Percentiles rank a stretch among this genome's conserved stretches.
phyloP scores from a whole-genome alignment of 306 rosid species.

The Gleditsia sinensis region DNA sequence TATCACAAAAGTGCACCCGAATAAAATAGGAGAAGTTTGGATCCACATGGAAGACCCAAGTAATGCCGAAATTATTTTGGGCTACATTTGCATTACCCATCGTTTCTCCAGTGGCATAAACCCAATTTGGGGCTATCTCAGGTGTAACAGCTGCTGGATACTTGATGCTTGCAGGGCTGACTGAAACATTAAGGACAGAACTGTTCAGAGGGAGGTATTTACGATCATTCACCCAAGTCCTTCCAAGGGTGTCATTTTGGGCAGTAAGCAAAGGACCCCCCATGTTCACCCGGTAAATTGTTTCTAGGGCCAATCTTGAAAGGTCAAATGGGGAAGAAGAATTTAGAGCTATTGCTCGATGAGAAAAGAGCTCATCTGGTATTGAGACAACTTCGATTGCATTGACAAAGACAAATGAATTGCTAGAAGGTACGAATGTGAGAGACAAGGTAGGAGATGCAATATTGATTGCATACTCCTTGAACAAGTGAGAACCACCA shows the following conservation, averaged over 20 bases:
- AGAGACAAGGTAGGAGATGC: constrained; percentile 61
- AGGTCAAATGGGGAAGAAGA: no score
- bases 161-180: constrained; percentile 60
- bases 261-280: constrained; percentile 80
- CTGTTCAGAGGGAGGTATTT: constrained; percentile 79
- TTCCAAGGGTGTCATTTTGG: constrained; percentile 78
- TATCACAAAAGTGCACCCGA: constrained; percentile 83
- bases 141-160: constrained; percentile 57
- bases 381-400: constrained; percentile 88
- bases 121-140: constrained; percentile 80
- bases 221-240: constrained; percentile 85
- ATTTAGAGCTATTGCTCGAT: constrained; percentile 69
- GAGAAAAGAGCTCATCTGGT: constrained; percentile 67
- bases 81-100: constrained; percentile 74
- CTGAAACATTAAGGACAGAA: constrained; percentile 61
- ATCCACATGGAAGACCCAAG: constrained; percentile 78
- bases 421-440: constrained; percentile 66
- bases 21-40: constrained; percentile 63
- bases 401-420: constrained; percentile 73
- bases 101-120: constrained; percentile 80
- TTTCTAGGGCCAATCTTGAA: constrained; percentile 66
- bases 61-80: constrained; percentile 70
- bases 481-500: constrained; percentile 69
- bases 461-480: no score
- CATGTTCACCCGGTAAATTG: constrained; percentile 77